These are phyloP conservation scores for Begonia fuchsioides DNA, from an alignment of 306 rosid species.

Conservation along the genomic window DNA sequence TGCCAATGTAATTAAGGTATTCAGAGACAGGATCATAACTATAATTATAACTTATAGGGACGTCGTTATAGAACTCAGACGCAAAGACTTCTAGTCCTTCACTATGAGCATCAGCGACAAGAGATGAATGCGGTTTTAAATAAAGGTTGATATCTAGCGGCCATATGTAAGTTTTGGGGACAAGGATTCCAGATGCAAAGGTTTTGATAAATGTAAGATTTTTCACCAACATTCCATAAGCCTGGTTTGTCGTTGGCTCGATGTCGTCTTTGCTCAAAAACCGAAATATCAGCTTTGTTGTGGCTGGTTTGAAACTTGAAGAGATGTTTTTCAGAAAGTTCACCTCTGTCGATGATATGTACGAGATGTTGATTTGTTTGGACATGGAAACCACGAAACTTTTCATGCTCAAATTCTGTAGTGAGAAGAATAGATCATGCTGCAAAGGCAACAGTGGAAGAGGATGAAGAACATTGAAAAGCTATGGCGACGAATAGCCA, in stretches of 20 bases:
- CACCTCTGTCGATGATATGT: slow-evolving; percentile 83
- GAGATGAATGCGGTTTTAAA: slow-evolving; percentile 43
- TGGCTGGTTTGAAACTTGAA: slow-evolving; percentile 33
- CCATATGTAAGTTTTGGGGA: slow-evolving; percentile 72
- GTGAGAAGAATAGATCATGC: slow-evolving; percentile 53
- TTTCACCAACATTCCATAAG: slow-evolving; percentile 44
- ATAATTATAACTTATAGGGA: slow-evolving; percentile 41
- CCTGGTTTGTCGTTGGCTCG: slow-evolving; percentile 63
- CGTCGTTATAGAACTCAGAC: slow-evolving; percentile 56
- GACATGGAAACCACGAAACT: slow-evolving; percentile 34
- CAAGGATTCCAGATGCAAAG: slow-evolving; percentile 76
- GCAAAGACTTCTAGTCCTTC: slow-evolving; percentile 56
- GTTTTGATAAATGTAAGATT: slow-evolving; percentile 73
- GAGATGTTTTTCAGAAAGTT: slow-evolving; percentile 49
- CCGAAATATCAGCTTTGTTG: slow-evolving; percentile 60
- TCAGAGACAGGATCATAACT: slow-evolving; percentile 80
- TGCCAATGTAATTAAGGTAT: slow-evolving; percentile 48
- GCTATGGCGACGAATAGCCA: background rate
- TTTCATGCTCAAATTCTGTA: slow-evolving; percentile 61
- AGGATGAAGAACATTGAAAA: background rate
- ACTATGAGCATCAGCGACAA: slow-evolving; percentile 76
- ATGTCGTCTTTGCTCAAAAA: slow-evolving; percentile 20
- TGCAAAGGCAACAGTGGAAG: slow-evolving; percentile 21
- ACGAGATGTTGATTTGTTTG: slow-evolving; percentile 21
- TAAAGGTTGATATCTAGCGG: slow-evolving; percentile 30